phyloP scores from a whole-genome alignment of 2,329 filamentous ascomycete species.

The Ascochyta fabae region DNA sequence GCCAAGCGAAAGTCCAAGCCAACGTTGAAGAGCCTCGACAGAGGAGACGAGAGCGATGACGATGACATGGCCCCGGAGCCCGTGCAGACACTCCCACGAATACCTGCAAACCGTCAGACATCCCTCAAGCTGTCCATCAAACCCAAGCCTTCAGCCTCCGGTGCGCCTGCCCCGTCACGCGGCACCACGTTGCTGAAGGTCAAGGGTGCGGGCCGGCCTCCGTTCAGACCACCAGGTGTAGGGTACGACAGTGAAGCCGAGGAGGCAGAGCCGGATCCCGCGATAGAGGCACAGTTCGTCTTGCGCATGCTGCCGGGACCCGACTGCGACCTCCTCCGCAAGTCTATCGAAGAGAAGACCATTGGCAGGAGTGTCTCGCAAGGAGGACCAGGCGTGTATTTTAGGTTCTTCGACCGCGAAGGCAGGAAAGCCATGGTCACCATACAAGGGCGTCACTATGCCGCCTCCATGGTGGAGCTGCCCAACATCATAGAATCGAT shows the following conservation, averaged over 20 bases:
- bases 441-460: constrained; percentile 74
- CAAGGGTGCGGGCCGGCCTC: constrained; percentile 44
- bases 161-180: constrained; percentile 19
- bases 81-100: constrained; percentile 10
- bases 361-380: constrained; percentile 70
- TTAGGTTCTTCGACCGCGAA: constrained; percentile 80
- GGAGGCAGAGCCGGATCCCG: constrained; percentile 84
- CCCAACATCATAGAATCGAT: constrained; percentile 88
- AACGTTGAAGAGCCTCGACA: constrained; percentile 41
- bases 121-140: constrained; percentile 45
- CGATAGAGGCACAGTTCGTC: constrained; percentile 88
- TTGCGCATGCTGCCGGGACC: constrained; percentile 86
- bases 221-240: constrained; percentile 71
- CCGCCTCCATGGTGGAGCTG: constrained; percentile 79
- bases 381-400: constrained; percentile 76
- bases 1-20: constrained; percentile 47
- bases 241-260: constrained; percentile 97
- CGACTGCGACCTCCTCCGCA: constrained; percentile 82
- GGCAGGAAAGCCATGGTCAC: constrained; percentile 75
- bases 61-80: constrained; percentile 30
- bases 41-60: constrained; percentile 32
- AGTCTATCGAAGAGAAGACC: constrained; percentile 76
- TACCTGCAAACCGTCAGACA: constrained; percentile 25
- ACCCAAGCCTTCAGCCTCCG: constrained; percentile 30
- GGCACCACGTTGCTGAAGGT: constrained; percentile 41